These are phyloP conservation scores for Dionaea muscipula DNA, from an alignment of 179 eudicot species.

Conservation along the genomic window DNA sequence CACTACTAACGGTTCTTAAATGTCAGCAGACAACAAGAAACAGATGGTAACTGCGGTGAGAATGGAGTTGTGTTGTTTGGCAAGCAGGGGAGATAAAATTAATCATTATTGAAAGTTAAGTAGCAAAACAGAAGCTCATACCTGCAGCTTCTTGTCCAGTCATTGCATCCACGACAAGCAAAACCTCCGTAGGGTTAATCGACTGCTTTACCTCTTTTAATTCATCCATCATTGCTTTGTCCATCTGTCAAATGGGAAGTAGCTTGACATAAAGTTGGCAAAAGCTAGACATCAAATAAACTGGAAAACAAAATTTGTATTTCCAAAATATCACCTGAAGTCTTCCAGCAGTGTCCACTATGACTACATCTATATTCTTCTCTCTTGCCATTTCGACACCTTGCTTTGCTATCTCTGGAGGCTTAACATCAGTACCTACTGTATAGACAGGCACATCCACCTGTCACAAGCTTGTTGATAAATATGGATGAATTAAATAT, in stretches of 20 bases:
- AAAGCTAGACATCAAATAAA: not conserved
- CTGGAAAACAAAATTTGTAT: not conserved
- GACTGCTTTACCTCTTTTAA: constrained; percentile 78
- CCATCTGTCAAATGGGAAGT: constrained; percentile 44
- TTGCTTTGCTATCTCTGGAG: constrained; percentile 75
- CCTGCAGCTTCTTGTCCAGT: constrained; percentile 99
- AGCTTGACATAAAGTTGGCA: constrained; percentile 1
- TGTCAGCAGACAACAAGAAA: no score
- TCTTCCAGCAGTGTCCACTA: constrained; percentile 96
- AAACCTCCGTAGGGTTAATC: constrained; percentile 81
- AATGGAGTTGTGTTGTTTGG: not conserved
- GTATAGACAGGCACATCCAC: constrained; percentile 94
- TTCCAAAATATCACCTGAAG: constrained; percentile 54
- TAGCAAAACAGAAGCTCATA: constrained; percentile 9
- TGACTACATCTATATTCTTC: constrained; percentile 80
- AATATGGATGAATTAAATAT: constrained; percentile 25
- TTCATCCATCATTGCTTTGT: constrained; percentile 95
- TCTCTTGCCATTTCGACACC: constrained; percentile 73
- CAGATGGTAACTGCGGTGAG: no score
- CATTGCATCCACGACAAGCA: constrained; percentile 99
- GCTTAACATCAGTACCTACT: constrained; percentile 69
- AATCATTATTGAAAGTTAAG: not conserved
- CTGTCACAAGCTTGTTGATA: constrained; percentile 40
- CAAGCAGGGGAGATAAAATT: not conserved
- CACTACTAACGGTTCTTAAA: no score